Base-by-base conservation (phyloP, 2,329 filamentous ascomycete species). In the Knufia fluminis region DNA sequence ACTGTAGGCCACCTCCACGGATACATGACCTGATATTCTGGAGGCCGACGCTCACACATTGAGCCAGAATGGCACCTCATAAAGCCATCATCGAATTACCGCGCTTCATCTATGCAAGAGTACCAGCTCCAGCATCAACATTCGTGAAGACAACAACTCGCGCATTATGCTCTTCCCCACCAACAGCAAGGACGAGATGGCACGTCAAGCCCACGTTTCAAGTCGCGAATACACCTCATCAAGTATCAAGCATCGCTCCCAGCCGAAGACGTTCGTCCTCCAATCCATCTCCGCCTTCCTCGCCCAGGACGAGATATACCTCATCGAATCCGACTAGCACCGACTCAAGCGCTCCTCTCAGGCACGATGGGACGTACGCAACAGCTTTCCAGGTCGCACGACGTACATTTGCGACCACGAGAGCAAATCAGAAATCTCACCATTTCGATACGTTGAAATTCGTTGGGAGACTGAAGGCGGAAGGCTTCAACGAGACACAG, bases 391-490 rank as follows among this genome's bases (percentile, higher is more conserved):
- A 67, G 28, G 59, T 64, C 10, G 68, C 69, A 10, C 64, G 63
- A 19, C 65, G 65, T 16, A 66, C 67, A 28, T 70, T 60, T 40
- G 96, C 65, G 85, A 89, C 65, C 77, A 80, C 31, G 84, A 86
- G 1, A 65, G 78, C 1, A 61, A 69, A 32, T 76, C 64, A 67
- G 46, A 79, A 85, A 56, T 90, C 96, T 61, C 92, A 98, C 68
- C 90, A 98, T 68, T 98, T 98, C 65, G 92, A 98, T 68, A 98
- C 92, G 1, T 78, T 98, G 54, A 96, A 95, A 71, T 95, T 98
- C 64, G 90, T 98, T 33, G 87, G 95, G 69, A 78, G 87, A 46
- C 74, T 98, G 35, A 83, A 91, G 66, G 80, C 80, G 57, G 92
- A 98, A 66, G 92, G 92, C 0, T 96, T 97, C 66, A 95, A 88